Conservation (phyloP, 2,329 filamentous ascomycete genomes). For the Alternaria tenuissima region DNA sequence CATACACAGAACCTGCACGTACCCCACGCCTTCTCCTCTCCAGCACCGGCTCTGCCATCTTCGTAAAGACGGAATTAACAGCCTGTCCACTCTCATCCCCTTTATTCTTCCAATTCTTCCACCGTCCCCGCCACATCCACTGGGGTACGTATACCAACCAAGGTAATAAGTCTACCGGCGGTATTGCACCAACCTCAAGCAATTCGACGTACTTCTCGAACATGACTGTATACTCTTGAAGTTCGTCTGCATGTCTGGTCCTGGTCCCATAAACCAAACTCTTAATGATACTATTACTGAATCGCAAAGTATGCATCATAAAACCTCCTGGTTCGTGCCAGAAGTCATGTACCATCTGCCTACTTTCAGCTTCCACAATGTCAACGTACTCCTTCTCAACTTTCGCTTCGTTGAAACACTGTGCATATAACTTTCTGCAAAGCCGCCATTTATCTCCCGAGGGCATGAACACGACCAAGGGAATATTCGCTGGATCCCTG, state of each 20-base stretch:
- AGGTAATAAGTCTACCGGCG: conserved; percentile 54
- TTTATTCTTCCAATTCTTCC: conserved; percentile 18
- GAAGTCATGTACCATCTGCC: conserved; percentile 59
- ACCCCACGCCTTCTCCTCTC: conserved; percentile 13
- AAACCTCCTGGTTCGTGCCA: conserved; percentile 51
- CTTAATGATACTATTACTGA: conserved; percentile 57
- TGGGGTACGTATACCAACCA: conserved; percentile 49
- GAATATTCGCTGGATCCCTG: conserved; percentile 54
- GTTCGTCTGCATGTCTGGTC: background rate
- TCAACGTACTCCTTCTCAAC: conserved; percentile 54
- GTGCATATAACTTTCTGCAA: background rate
- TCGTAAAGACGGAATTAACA: conserved; percentile 15
- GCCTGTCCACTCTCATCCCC: background rate
- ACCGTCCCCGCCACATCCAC: conserved; percentile 11
- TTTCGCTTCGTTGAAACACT: conserved; percentile 50
- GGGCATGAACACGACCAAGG: conserved; percentile 52
- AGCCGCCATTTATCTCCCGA: conserved; percentile 49
- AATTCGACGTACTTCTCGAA: conserved; percentile 54
- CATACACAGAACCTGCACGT: conserved; percentile 30
- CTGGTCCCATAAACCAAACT: conserved; percentile 28
- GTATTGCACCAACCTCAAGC: conserved; percentile 57
- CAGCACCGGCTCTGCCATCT: conserved; percentile 5
- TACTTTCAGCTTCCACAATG: conserved; percentile 59
- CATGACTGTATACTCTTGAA: conserved; percentile 21
- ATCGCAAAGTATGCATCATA: conserved; percentile 59